A percentile compares a stretch with the other conserved stretches of the same genome.
These are phyloP conservation scores for Prinsepia uniflora DNA, from an alignment of 306 rosid species.

Conservation along the genomic window DNA sequence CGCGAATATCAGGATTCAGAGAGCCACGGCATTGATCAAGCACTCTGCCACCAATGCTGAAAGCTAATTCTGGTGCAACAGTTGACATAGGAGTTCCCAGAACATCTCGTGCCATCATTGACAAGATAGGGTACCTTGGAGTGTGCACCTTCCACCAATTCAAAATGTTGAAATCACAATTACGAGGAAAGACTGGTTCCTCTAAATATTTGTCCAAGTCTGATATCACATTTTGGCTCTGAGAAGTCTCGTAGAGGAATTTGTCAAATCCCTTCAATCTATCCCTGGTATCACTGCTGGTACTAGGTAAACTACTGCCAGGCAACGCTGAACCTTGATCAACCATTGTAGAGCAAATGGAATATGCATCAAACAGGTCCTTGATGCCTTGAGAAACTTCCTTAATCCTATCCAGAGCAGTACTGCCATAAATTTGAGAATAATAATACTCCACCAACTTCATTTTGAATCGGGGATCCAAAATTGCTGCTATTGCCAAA, in stretches of 20 bases:
- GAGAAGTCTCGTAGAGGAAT: constrained; percentile 84
- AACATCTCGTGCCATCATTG: constrained; percentile 95
- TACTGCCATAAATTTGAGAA: constrained; percentile 88
- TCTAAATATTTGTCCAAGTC: constrained; percentile 92
- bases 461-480: constrained; percentile 95
- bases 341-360: constrained; percentile 75
- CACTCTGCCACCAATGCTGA: constrained; percentile 58
- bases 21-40: constrained; percentile 61
- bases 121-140: constrained; percentile 95
- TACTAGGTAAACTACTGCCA: constrained; percentile 72
- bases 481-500: constrained; percentile 80
- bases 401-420: constrained; percentile 75
- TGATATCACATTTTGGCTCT: constrained; percentile 52
- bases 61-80: constrained; percentile 61
- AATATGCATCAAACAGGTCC: constrained; percentile 80
- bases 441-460: constrained; percentile 94
- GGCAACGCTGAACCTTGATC: constrained; percentile 89
- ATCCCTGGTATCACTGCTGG: constrained; percentile 61
- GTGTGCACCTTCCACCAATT: constrained; percentile 98
- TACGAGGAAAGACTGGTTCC: constrained; percentile 90
- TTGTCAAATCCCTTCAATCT: constrained; percentile 90
- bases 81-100: constrained; percentile 98
- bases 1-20: constrained; percentile 56
- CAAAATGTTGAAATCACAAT: constrained; percentile 71
- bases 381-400: constrained; percentile 81